These are phyloP conservation scores for Somion occarium DNA, from an alignment of 1,284 basidiomycete species.

Conservation along the genomic window DNA sequence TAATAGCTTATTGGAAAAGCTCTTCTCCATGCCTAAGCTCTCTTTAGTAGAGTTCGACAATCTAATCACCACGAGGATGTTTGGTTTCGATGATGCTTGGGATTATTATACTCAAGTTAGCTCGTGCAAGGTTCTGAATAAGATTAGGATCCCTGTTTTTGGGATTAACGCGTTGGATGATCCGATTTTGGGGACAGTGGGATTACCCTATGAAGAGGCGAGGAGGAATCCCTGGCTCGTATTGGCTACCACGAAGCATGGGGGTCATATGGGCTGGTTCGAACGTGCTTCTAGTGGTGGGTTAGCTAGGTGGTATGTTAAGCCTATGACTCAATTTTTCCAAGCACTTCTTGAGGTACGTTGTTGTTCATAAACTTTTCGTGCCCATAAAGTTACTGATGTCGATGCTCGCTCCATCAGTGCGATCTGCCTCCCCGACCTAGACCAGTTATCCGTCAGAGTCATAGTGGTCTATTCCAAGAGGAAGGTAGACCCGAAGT, in stretches of 20 bases:
- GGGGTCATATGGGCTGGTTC: conserved; percentile 28
- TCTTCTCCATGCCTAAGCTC: conserved; percentile 14
- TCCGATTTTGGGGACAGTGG: conserved; percentile 18
- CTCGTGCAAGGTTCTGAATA: conserved; percentile 14
- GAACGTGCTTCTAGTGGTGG: conserved; percentile 12
- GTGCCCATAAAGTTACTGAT: not conserved
- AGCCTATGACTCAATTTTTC: conserved; percentile 21
- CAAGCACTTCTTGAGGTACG: conserved; percentile 20
- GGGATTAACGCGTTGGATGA: conserved; percentile 25
- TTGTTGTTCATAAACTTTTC: not conserved
- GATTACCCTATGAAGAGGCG: conserved; percentile 15
- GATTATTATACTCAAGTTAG: conserved; percentile 24
- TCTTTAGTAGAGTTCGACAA: conserved; percentile 20
- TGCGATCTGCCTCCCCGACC: conserved; percentile 12
- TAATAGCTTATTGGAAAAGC: conserved; percentile 9
- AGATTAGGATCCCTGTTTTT: conserved; percentile 19
- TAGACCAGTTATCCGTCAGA: conserved; percentile 10
- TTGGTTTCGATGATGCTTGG: conserved; percentile 18
- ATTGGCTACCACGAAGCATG: conserved; percentile 20
- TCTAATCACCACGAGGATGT: conserved; percentile 17
- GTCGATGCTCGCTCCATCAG: conserved; percentile 9
- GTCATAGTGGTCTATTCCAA: conserved; percentile 12
- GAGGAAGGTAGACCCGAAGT: conserved; percentile 19
- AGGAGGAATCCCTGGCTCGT: conserved; percentile 18
- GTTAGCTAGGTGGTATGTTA: conserved; percentile 23